A percentile compares a stretch with the other conserved stretches of the same genome.
phyloP scores from a whole-genome alignment of 441 rosid species.

The Pelargonium fulgidum region DNA sequence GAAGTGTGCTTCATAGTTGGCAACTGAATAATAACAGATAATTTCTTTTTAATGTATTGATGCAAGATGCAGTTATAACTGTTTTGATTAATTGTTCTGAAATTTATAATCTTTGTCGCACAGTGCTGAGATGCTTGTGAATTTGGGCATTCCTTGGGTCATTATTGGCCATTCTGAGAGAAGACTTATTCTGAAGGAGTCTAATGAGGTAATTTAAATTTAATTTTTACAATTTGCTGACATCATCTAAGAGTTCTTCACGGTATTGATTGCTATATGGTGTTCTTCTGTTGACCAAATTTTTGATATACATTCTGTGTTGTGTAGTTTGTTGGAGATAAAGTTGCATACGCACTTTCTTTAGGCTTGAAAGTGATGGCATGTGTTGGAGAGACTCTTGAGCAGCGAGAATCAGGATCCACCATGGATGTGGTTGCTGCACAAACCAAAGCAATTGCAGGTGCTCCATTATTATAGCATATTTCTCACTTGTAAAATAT shows the following conservation, averaged over 20 bases:
- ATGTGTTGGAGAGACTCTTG: slow-evolving; percentile 74
- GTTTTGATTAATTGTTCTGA: slow-evolving; percentile 14
- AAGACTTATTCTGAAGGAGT: slow-evolving; percentile 46
- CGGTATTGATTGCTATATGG: not conserved
- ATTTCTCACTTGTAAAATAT: not conserved
- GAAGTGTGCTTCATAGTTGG: too few species aligned
- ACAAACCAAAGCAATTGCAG: slow-evolving; percentile 72
- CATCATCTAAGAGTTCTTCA: not conserved
- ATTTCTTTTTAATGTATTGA: not conserved
- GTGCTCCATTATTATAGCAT: slow-evolving; percentile 20
- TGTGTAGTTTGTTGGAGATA: slow-evolving; percentile 53
- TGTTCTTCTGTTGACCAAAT: slow-evolving; percentile 1
- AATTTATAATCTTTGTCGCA: not conserved
- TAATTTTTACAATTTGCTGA: not conserved
- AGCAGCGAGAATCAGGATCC: slow-evolving; percentile 57
- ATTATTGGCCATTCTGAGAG: slow-evolving; percentile 76
- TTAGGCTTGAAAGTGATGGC: slow-evolving; percentile 69
- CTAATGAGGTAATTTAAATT: slow-evolving; percentile 38
- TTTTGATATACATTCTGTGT: slow-evolving; percentile 16
- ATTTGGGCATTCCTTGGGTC: slow-evolving; percentile 63
- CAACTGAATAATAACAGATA: not conserved
- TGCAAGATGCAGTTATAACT: not conserved
- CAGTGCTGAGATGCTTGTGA: slow-evolving; percentile 68
- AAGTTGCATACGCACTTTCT: slow-evolving; percentile 67
- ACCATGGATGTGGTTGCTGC: slow-evolving; percentile 67